phyloP scores from a whole-genome alignment of 1,139 yeast genomes.

The Protomyces inouyei region DNA sequence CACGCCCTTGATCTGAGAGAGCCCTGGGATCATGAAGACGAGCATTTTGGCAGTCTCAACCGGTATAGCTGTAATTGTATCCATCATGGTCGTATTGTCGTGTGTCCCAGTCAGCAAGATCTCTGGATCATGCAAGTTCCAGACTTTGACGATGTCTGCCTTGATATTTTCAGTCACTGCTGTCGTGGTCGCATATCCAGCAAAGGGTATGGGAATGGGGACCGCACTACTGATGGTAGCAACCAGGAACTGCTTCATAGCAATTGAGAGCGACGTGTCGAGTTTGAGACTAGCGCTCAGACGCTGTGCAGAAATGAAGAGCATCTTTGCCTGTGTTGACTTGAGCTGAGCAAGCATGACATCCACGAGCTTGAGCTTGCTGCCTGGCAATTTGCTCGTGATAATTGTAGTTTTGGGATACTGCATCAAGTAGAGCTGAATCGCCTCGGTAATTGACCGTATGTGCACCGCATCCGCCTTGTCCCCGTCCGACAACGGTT shows the following conservation, averaged over 20 bases:
- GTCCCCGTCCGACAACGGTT: not conserved
- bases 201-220: conserved; percentile 22
- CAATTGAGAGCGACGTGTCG: conserved; percentile 7
- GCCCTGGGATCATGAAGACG: conserved; percentile 18
- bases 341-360: not conserved
- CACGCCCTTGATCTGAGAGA: conserved; percentile 14
- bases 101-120: conserved; percentile 3
- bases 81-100: conserved; percentile 4
- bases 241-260: conserved; percentile 20
- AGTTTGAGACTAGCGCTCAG: conserved; percentile 12
- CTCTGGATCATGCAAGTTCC: conserved; percentile 23
- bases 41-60: conserved; percentile 1
- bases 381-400: conserved; percentile 7
- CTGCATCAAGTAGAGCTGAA: conserved; percentile 26
- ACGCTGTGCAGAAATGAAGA: conserved; percentile 18
- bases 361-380: conserved; percentile 12
- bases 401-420: not conserved
- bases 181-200: conserved; percentile 8
- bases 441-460: conserved; percentile 29
- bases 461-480: conserved; percentile 7
- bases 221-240: conserved; percentile 12
- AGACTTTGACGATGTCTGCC: conserved; percentile 10
- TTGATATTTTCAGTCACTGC: conserved; percentile 16
- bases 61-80: conserved; percentile 3
- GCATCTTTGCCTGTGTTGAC: conserved; percentile 7